Conservation (phyloP, 352 stramenopile genomes). For the Hyaloperonospora brassicae region DNA sequence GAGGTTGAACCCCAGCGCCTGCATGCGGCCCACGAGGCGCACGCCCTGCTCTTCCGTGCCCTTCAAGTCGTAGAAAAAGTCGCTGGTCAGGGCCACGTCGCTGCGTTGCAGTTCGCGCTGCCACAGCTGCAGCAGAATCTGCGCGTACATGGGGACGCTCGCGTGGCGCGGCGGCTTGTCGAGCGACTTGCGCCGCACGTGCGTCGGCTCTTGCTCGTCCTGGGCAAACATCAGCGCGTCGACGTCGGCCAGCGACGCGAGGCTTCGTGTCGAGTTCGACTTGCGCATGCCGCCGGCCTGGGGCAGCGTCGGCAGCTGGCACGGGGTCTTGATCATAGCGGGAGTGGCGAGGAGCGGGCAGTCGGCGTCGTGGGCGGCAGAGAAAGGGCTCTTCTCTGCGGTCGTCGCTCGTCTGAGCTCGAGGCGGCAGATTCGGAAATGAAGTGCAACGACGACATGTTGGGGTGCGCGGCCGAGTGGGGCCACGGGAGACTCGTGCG, state of each 20-base stretch:
- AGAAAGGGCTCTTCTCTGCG: no score
- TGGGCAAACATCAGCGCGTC: conserved; percentile 36
- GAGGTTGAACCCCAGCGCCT: conserved; percentile 54
- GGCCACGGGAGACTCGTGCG: no score
- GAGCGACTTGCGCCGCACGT: conserved; percentile 31
- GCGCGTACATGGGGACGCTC: conserved; percentile 57
- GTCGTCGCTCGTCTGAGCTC: background rate
- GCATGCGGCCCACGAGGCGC: conserved; percentile 55
- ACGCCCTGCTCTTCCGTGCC: conserved; percentile 50
- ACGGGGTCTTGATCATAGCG: conserved; percentile 32
- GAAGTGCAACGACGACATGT: conserved; percentile 25
- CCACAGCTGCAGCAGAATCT: conserved; percentile 60
- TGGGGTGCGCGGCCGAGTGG: no score
- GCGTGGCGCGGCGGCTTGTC: conserved; percentile 57
- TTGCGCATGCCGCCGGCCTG: conserved; percentile 35
- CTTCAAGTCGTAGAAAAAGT: conserved; percentile 59
- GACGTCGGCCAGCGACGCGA: conserved; percentile 28
- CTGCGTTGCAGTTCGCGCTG: conserved; percentile 49
- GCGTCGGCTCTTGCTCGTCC: conserved; percentile 41
- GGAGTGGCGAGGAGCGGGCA: background rate
- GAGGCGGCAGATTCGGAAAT: conserved; percentile 3
- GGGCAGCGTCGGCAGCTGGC: conserved; percentile 22
- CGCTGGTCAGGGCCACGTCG: conserved; percentile 50
- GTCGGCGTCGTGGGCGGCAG: background rate
- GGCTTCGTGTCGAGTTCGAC: conserved; percentile 49